phyloP scores from a whole-genome alignment of 2,329 filamentous ascomycete species.

The Ilyonectria destructans region DNA sequence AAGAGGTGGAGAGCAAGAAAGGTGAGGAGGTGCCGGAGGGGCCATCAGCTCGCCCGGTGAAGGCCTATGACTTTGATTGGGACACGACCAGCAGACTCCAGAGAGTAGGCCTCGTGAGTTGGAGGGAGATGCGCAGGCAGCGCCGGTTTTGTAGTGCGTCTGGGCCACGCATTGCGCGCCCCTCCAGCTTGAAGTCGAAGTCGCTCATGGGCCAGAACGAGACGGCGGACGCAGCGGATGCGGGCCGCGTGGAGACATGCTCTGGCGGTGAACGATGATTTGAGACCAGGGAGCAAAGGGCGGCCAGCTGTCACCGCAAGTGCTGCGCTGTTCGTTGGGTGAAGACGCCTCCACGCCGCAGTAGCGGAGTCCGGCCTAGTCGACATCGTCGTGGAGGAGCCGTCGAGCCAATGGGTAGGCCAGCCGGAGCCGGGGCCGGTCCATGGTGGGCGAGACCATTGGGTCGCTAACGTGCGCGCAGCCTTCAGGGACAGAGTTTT shows the following conservation, averaged over 20 bases:
- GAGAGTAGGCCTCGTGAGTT: constrained; percentile 15
- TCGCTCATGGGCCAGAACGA: constrained; percentile 32
- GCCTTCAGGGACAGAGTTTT: constrained; percentile 17
- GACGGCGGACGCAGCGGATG: constrained; percentile 37
- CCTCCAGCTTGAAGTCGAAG: constrained; percentile 25
- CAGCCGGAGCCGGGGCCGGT: constrained; percentile 43
- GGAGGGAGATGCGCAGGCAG: constrained; percentile 36
- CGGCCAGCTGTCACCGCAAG: constrained; percentile 51
- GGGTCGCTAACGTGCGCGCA: constrained; percentile 37
- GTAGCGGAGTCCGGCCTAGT: constrained; percentile 32
- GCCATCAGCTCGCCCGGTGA: constrained; percentile 47
- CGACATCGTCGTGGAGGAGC: constrained; percentile 25
- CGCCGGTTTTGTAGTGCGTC: constrained; percentile 47
- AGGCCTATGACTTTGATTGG: constrained; percentile 41
- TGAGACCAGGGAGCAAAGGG: constrained; percentile 41
- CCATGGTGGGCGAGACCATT: constrained; percentile 42
- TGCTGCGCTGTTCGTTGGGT: constrained; percentile 43
- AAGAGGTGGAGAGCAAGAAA: constrained; percentile 32
- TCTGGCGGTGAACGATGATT: constrained; percentile 48
- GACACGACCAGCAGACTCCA: constrained; percentile 31
- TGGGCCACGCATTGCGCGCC: constrained; percentile 36
- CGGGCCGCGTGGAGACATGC: constrained; percentile 48
- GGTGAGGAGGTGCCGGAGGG: constrained; percentile 33
- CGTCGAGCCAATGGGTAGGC: constrained; percentile 47
- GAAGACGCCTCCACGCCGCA: constrained; percentile 35